phyloP scores from a whole-genome alignment of 257 asterid genomes.

The Prunella vulgaris region DNA sequence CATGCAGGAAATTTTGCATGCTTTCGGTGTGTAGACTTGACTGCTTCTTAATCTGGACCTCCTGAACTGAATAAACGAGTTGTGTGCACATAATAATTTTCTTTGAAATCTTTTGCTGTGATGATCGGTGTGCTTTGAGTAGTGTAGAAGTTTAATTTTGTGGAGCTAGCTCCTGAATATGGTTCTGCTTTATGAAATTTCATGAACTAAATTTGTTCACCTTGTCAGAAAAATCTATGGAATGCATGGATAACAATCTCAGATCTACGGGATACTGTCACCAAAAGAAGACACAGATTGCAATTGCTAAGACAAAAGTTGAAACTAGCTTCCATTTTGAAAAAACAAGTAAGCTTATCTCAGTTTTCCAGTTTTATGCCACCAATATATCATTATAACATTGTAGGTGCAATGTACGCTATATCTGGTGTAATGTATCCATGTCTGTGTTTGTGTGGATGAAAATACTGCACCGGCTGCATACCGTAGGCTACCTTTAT shows the following conservation, averaged over 20 bases:
- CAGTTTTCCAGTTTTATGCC: slow-evolving; percentile 11
- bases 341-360: slow-evolving; percentile 65
- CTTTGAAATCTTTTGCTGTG: neutral
- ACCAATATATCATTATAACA: neutral
- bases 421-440: neutral
- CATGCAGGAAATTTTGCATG: neutral
- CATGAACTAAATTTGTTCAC: neutral
- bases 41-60: neutral
- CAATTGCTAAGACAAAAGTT: slow-evolving; percentile 88
- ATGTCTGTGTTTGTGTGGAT: neutral
- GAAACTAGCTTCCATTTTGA: slow-evolving; percentile 88
- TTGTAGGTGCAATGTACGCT: neutral
- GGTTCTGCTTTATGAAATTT: neutral
- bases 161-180: neutral
- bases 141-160: neutral
- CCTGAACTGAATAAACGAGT: neutral
- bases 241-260: slow-evolving; percentile 95
- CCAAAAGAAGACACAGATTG: slow-evolving; percentile 85
- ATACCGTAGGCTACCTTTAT: neutral
- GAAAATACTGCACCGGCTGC: neutral
- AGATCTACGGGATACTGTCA: slow-evolving; percentile 79
- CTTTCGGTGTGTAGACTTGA: neutral
- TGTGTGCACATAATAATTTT: neutral
- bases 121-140: neutral
- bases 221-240: slow-evolving; percentile 78